Percentiles rank a stretch among this genome's conserved stretches.
These are phyloP conservation scores for Maudiozyma serrabonitensis DNA, from an alignment of 805 yeast species.

Conservation along the genomic window DNA sequence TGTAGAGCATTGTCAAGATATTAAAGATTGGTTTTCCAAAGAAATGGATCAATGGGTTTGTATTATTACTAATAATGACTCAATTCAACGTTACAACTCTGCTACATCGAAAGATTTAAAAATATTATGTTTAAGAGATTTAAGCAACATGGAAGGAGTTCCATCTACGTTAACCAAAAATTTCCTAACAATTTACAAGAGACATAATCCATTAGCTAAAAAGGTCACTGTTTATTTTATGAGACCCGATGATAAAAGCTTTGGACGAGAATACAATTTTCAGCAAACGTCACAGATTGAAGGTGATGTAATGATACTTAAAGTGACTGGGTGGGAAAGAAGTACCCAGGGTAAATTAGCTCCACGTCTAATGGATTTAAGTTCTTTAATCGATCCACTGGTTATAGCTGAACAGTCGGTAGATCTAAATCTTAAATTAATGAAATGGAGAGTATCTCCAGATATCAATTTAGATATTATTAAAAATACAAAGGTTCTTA, in stretches of 20 bases:
- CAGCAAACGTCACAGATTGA: not conserved
- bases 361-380: slow-evolving; percentile 78
- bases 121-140: slow-evolving; percentile 33
- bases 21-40: slow-evolving; percentile 13
- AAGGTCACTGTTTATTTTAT: slow-evolving; percentile 33
- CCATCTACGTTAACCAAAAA: slow-evolving; percentile 54
- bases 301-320: slow-evolving; percentile 23
- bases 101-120: slow-evolving; percentile 5
- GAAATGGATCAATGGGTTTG: slow-evolving; percentile 23
- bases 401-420: slow-evolving; percentile 86
- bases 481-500: slow-evolving; percentile 49
- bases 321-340: slow-evolving; percentile 84
- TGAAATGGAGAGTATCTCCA: slow-evolving; percentile 96
- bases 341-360: slow-evolving; percentile 61
- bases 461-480: slow-evolving; percentile 59
- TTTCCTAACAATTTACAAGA: slow-evolving; percentile 38
- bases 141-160: slow-evolving; percentile 25
- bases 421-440: slow-evolving; percentile 77
- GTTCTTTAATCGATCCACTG: slow-evolving; percentile 68
- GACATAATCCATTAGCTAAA: slow-evolving; percentile 27
- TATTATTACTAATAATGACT: slow-evolving; percentile 13
- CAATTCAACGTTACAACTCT: slow-evolving; percentile 13
- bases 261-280: not conserved
- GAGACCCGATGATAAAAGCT: slow-evolving; percentile 22
- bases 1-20: not conserved